These are phyloP conservation scores for Linum usitatissimum DNA, from an alignment of 345 rosid species.

Conservation along the genomic window DNA sequence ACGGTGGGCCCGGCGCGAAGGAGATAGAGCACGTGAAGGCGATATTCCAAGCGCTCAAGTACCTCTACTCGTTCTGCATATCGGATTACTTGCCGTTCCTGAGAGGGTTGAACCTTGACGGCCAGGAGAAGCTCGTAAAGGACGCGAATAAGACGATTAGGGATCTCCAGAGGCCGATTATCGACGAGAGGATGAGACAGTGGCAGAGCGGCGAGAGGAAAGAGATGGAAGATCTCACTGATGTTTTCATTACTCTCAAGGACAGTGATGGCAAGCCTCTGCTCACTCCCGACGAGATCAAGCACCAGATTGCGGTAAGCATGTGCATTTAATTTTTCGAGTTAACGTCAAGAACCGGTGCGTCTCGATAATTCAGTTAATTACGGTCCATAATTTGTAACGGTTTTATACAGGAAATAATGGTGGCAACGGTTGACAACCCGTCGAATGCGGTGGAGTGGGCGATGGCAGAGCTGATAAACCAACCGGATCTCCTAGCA, in stretches of 20 bases:
- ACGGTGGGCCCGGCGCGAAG: conserved; percentile 27
- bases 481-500: conserved; percentile 29
- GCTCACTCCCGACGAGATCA: conserved; percentile 34
- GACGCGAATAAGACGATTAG: conserved; percentile 15
- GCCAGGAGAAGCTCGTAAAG: conserved; percentile 33
- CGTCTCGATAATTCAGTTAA: no score
- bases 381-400: no score
- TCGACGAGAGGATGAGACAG: conserved; percentile 34
- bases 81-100: conserved; percentile 43
- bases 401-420: conserved; percentile 29
- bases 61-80: conserved; percentile 30
- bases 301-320: conserved; percentile 30
- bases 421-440: conserved; percentile 43
- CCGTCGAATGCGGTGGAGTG: conserved; percentile 49
- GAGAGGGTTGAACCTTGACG: conserved; percentile 38
- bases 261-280: conserved; percentile 24
- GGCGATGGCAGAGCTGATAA: conserved; percentile 50
- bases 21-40: conserved; percentile 32
- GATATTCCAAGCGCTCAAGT: conserved; percentile 24
- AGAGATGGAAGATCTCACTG: conserved; percentile 35
- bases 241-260: conserved; percentile 28
- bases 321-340: background rate
- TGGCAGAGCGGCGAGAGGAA: conserved; percentile 24
- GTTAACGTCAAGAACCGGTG: no score
- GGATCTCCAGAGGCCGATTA: conserved; percentile 40